Conservation (phyloP, 345 rosid species). For the Viola odorata region DNA sequence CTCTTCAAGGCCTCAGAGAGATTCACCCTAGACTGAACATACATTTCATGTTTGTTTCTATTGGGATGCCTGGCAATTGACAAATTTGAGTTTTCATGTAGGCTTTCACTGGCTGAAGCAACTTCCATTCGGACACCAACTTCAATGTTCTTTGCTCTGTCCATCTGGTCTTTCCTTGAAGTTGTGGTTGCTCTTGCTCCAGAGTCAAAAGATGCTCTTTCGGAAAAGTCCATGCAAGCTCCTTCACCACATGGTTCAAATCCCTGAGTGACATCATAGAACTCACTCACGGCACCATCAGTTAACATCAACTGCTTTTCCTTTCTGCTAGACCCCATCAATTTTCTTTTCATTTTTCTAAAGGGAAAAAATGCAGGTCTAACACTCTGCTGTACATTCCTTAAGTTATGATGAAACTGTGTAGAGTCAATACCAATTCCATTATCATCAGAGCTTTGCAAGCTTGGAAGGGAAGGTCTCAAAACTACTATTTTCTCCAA, state of each 20-base stretch:
- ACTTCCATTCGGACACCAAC: constrained; percentile 12
- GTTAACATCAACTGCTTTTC: constrained; percentile 15
- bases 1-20: constrained; percentile 26
- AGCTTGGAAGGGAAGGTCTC: constrained; percentile 37
- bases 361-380: constrained; percentile 42
- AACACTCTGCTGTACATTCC: constrained; percentile 20
- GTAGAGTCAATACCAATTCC: constrained; percentile 12
- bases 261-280: neutral
- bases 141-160: constrained; percentile 6
- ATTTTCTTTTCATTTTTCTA: constrained; percentile 50
- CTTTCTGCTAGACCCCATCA: constrained; percentile 41
- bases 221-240: constrained; percentile 15
- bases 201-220: constrained; percentile 12
- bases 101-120: constrained; percentile 27
- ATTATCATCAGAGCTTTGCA: constrained; percentile 23
- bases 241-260: constrained; percentile 21
- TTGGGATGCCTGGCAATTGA: constrained; percentile 28
- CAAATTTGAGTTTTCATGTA: constrained; percentile 23
- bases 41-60: constrained; percentile 26
- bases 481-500: constrained; percentile 39
- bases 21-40: constrained; percentile 14
- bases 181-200: constrained; percentile 15
- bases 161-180: constrained; percentile 11
- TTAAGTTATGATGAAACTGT: constrained; percentile 15
- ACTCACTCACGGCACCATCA: constrained; percentile 9